Percentiles rank a stretch among this genome's conserved stretches.
Conservation (phyloP, 192 early-diverging fungal species). For the Gaertneriomyces semiglobifer region DNA sequence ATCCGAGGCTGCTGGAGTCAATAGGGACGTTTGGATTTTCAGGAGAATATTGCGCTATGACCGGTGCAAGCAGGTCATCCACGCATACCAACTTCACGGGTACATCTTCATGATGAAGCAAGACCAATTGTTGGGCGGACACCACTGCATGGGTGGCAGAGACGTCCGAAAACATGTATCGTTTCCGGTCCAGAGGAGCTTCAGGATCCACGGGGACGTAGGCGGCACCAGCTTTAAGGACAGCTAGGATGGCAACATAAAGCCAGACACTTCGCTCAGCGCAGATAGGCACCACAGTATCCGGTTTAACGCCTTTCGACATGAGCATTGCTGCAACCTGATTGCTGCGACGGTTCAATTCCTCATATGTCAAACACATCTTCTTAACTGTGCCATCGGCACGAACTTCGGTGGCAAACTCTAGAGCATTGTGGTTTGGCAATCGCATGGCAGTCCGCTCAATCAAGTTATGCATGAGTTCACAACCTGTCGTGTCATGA, state of each 20-base stretch:
- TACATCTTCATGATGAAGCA: no score
- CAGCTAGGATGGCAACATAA: slow-evolving; percentile 15
- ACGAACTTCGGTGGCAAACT: not conserved
- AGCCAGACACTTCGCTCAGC: slow-evolving; percentile 8
- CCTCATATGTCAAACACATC: slow-evolving; percentile 4
- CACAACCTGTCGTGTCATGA: not conserved
- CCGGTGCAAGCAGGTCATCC: not conserved
- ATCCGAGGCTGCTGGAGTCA: not conserved
- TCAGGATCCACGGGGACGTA: slow-evolving; percentile 34
- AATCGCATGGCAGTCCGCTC: not conserved
- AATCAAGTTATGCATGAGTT: not conserved
- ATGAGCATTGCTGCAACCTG: slow-evolving; percentile 9
- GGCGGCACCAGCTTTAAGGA: slow-evolving; percentile 36
- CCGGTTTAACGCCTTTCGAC: not conserved
- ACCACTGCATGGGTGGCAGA: not conserved
- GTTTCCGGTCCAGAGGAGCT: slow-evolving; percentile 24
- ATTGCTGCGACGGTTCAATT: slow-evolving; percentile 10
- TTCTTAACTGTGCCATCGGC: not conserved
- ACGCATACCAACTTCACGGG: no score
- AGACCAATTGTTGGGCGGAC: not conserved
- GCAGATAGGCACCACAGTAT: slow-evolving; percentile 7
- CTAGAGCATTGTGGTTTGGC: slow-evolving; percentile 4
- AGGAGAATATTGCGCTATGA: no score
- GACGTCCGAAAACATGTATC: slow-evolving; percentile 7
- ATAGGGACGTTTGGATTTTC: no score